phyloP scores from a whole-genome alignment of 768 basidiomycete genomes.

The Boletus edulis region DNA sequence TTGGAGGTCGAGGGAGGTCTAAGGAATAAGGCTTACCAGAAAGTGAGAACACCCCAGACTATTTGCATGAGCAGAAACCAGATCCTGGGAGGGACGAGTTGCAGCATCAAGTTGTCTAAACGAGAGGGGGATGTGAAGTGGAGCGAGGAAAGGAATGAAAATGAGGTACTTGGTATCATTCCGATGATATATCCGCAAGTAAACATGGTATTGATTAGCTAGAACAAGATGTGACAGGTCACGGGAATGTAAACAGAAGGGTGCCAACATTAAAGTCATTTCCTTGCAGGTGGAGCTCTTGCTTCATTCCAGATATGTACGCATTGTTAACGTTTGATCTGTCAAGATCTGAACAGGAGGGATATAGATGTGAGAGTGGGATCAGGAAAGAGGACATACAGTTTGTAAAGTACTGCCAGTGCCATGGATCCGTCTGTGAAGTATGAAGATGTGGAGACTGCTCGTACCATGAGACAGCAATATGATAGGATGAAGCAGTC shows the following conservation, averaged over 20 bases:
- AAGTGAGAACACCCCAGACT: slow-evolving; percentile 63
- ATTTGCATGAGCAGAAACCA: slow-evolving; percentile 68
- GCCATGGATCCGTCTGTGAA: neutral
- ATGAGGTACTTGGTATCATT: slow-evolving; percentile 59
- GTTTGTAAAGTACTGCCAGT: slow-evolving; percentile 60
- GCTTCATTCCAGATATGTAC: slow-evolving; percentile 78
- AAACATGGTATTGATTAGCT: slow-evolving; percentile 70
- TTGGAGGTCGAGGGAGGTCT: neutral
- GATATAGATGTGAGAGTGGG: neutral
- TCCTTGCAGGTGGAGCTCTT: slow-evolving; percentile 64
- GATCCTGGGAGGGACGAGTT: slow-evolving; percentile 58
- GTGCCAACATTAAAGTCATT: slow-evolving; percentile 54
- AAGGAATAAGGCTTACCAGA: slow-evolving; percentile 40
- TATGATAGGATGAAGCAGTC: slow-evolving; percentile 71
- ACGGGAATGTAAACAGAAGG: neutral
- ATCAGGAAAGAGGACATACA: slow-evolving; percentile 36
- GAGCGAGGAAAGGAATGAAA: neutral
- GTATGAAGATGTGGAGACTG: neutral
- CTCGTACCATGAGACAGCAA: slow-evolving; percentile 61
- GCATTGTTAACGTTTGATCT: slow-evolving; percentile 70
- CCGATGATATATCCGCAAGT: slow-evolving; percentile 76
- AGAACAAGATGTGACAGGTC: neutral
- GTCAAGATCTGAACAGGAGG: slow-evolving; percentile 49
- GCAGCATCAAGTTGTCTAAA: slow-evolving; percentile 64
- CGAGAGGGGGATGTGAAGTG: slow-evolving; percentile 1